Evolutionary conservation across 2,329 filamentous ascomycete species (phyloP).

Genomic region (Ascochyta fabae): DNA sequence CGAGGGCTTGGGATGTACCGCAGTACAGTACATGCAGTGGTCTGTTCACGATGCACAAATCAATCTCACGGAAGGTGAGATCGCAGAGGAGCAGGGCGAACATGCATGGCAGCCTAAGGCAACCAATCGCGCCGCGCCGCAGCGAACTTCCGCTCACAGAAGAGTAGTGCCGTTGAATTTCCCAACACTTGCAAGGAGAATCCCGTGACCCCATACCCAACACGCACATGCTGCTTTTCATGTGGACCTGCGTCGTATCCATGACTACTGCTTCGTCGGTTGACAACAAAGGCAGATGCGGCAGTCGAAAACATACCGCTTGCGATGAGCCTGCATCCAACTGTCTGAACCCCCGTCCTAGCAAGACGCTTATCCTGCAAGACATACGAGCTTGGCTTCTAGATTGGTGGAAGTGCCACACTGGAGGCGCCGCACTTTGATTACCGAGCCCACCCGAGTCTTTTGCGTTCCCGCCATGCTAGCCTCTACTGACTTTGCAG

Average conservation of each 20-base stretch:
- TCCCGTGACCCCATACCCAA: constrained; percentile 2
- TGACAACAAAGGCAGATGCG: not conserved
- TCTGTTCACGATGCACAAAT: not conserved
- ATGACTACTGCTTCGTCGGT: not conserved
- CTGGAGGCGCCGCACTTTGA: not conserved
- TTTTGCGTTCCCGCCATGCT: constrained; percentile 6
- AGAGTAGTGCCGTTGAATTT: not conserved
- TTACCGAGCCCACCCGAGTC: constrained; percentile 15
- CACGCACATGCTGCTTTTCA: not conserved
- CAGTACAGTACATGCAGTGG: not conserved
- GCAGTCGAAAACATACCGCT: constrained; percentile 9
- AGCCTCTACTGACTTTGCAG: not conserved
- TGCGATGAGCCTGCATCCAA: constrained; percentile 6
- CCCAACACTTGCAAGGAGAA: constrained; percentile 5
- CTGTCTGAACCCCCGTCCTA: not conserved
- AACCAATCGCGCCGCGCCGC: constrained; percentile 10
- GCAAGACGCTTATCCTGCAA: constrained; percentile 12
- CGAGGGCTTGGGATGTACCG: not conserved
- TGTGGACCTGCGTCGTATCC: constrained; percentile 9
- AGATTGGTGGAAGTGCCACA: constrained; percentile 6
- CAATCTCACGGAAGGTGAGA: not conserved
- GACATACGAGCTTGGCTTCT: constrained; percentile 8
- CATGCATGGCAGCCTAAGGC: constrained; percentile 1
- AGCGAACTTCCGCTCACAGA: constrained; percentile 3
- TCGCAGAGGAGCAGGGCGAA: not conserved